These are phyloP conservation scores for Larix kaempferi DNA, from an alignment of 75 land plant genomes.

Conservation along the genomic window DNA sequence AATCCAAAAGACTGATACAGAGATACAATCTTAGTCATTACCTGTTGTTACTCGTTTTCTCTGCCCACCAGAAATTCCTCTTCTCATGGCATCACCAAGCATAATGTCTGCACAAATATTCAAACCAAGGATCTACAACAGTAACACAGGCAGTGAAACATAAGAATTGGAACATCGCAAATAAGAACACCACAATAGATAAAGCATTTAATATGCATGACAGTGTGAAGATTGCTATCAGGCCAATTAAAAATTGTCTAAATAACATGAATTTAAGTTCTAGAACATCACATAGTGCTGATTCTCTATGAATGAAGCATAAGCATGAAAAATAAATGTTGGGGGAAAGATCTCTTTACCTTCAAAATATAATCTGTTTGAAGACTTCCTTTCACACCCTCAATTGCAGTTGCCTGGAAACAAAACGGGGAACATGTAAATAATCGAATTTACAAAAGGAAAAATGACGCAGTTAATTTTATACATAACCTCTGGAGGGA, in stretches of 20 bases:
- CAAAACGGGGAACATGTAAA: neutral
- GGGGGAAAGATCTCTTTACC: constrained; percentile 1
- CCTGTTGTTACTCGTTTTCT: constrained; percentile 33
- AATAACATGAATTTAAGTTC: neutral
- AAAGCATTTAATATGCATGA: neutral
- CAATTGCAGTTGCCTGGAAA: constrained; percentile 23
- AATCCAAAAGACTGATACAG: neutral
- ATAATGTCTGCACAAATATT: constrained; percentile 29
- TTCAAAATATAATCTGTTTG: constrained; percentile 23
- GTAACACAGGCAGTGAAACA: neutral
- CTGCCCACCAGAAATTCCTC: constrained; percentile 39
- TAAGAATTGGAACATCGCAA: neutral
- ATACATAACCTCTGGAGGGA: no score
- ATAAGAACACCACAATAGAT: neutral
- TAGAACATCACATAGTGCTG: neutral
- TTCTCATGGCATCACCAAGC: constrained; percentile 25
- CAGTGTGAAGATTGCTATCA: neutral
- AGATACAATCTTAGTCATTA: neutral
- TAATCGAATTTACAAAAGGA: no score
- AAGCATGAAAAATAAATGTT: neutral
- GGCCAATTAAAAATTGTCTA: no score
- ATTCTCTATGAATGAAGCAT: neutral
- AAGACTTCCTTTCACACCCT: constrained; percentile 15
- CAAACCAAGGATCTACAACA: constrained; percentile 24
- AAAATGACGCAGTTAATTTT: no score